phyloP scores from a whole-genome alignment of 2,329 filamentous ascomycete species.

The Fusarium sp. region DNA sequence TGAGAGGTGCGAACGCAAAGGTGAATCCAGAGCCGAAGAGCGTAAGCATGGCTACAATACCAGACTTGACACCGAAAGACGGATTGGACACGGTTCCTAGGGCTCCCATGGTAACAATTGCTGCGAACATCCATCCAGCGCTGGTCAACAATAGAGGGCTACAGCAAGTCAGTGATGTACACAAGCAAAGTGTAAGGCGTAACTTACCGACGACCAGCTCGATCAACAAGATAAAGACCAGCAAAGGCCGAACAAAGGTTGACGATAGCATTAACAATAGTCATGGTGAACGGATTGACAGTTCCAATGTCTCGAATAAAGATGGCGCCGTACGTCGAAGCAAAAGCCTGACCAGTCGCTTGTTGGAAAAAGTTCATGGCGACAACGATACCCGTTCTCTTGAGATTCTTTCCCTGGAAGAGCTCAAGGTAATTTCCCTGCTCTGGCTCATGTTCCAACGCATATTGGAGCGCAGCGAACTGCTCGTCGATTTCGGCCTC shows the following conservation, averaged over 20 bases:
- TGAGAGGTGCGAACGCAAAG: conserved; percentile 22
- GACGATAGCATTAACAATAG: conserved; percentile 45
- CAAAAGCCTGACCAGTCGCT: conserved; percentile 40
- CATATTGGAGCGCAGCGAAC: conserved; percentile 28
- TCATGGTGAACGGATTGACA: conserved; percentile 48
- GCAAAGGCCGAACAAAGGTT: conserved; percentile 23
- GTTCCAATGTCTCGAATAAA: conserved; percentile 40
- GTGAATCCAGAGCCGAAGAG: conserved; percentile 40
- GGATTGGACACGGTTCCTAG: conserved; percentile 39
- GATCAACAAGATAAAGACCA: conserved; percentile 10
- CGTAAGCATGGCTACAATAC: conserved; percentile 46
- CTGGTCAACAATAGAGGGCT: conserved; percentile 26
- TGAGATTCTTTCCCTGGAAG: conserved; percentile 29
- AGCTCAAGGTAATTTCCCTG: conserved; percentile 30
- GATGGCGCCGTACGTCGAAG: conserved; percentile 39
- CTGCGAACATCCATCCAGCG: conserved; percentile 39
- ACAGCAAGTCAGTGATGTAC: not conserved
- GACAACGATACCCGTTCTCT: conserved; percentile 26
- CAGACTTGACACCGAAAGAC: conserved; percentile 35
- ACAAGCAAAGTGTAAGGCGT: not conserved
- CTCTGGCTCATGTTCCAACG: conserved; percentile 33
- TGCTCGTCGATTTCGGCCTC: conserved; percentile 37
- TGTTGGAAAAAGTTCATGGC: conserved; percentile 34
- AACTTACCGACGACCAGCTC: conserved; percentile 22
- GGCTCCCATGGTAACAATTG: conserved; percentile 48